Evolutionary conservation across 1,284 basidiomycete species (phyloP).

Genomic region (Cryptococcus sp.): DNA sequence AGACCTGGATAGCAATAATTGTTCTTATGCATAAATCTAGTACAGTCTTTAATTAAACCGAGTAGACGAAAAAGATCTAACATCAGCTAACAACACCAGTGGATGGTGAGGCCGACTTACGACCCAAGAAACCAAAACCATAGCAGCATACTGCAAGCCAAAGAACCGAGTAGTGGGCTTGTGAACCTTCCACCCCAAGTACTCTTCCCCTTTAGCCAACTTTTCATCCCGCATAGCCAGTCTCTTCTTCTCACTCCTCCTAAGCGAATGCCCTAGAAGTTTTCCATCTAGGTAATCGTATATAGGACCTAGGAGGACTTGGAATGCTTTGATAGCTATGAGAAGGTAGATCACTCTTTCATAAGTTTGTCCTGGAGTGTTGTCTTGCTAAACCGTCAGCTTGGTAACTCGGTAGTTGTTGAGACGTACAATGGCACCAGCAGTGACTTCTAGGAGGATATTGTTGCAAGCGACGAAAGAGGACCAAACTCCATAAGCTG

Average conservation of each 20-base stretch:
- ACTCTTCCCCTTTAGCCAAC: slow-evolving; percentile 8
- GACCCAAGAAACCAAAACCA: slow-evolving; percentile 15
- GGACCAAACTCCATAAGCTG: slow-evolving; percentile 45
- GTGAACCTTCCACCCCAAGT: slow-evolving; percentile 7
- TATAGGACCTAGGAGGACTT: slow-evolving; percentile 33
- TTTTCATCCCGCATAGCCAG: slow-evolving; percentile 17
- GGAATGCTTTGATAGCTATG: slow-evolving; percentile 43
- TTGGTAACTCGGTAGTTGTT: background rate
- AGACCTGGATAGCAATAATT: too few species aligned
- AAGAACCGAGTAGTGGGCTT: slow-evolving; percentile 7
- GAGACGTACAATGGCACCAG: slow-evolving; percentile 30
- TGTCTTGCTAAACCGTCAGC: slow-evolving; percentile 30
- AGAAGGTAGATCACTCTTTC: slow-evolving; percentile 41
- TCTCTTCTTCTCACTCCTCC: slow-evolving; percentile 28
- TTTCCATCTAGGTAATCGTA: slow-evolving; percentile 25
- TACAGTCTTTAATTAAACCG: too few species aligned
- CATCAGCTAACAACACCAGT: too few species aligned
- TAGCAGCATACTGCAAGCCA: slow-evolving; percentile 7
- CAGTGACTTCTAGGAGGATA: slow-evolving; percentile 38
- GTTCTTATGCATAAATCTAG: too few species aligned
- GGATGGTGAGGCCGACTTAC: slow-evolving; percentile 1
- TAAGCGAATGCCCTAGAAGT: slow-evolving; percentile 27
- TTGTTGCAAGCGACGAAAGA: slow-evolving; percentile 16
- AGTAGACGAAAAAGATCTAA: too few species aligned
- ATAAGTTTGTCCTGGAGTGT: slow-evolving; percentile 30